phyloP scores from a whole-genome alignment of 768 basidiomycete genomes.

The Podaxis mareebaensis region DNA sequence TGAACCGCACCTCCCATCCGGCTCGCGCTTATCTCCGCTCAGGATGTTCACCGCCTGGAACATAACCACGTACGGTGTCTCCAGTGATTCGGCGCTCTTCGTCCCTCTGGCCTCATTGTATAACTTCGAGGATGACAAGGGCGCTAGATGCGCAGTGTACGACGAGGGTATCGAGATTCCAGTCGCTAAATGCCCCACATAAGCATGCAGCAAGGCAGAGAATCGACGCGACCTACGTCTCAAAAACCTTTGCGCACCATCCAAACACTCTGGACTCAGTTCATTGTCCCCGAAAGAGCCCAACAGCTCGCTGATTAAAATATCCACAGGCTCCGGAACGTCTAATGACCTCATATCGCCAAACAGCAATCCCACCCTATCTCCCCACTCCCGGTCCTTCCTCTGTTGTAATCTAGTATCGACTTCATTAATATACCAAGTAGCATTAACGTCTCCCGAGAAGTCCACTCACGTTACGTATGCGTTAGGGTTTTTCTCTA shows the following conservation, averaged over 20 bases:
- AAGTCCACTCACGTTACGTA: slow-evolving; percentile 74
- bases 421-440: background rate
- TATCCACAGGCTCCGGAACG: slow-evolving; percentile 86
- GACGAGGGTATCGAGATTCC: slow-evolving; percentile 97
- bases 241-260: slow-evolving; percentile 91
- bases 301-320: slow-evolving; percentile 92
- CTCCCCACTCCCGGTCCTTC: slow-evolving; percentile 80
- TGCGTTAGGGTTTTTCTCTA: slow-evolving; percentile 97
- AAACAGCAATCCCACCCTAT: slow-evolving; percentile 77
- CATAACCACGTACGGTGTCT: slow-evolving; percentile 99
- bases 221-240: slow-evolving; percentile 61
- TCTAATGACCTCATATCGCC: slow-evolving; percentile 91
- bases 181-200: slow-evolving; percentile 51
- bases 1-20: slow-evolving; percentile 69
- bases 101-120: slow-evolving; percentile 74
- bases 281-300: slow-evolving; percentile 99
- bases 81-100: slow-evolving; percentile 71
- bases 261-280: slow-evolving; percentile 95
- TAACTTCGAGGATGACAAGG: slow-evolving; percentile 91
- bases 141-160: slow-evolving; percentile 93
- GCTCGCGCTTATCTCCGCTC: slow-evolving; percentile 70
- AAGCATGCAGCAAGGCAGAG: background rate
- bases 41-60: slow-evolving; percentile 91
- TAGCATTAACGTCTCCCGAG: slow-evolving; percentile 14
- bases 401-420: slow-evolving; percentile 76